Percentiles rank a stretch among this genome's conserved stretches.
phyloP scores from a whole-genome alignment of 345 rosid species.

The Nasturtium officinale region DNA sequence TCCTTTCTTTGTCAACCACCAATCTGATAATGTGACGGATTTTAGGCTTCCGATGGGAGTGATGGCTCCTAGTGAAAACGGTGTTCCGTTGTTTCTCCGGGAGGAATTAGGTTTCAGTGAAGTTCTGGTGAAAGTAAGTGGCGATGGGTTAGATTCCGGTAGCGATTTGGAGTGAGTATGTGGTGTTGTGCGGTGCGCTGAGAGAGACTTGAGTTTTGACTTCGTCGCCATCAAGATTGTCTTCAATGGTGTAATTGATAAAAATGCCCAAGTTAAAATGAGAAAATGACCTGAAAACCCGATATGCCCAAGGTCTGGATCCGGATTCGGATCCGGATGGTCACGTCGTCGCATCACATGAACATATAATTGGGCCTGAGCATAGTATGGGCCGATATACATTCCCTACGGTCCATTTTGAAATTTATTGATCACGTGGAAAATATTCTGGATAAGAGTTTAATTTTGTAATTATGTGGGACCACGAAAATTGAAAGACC shows the following conservation, averaged over 20 bases:
- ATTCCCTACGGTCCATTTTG: too few relatives aligned
- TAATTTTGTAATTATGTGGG: slow-evolving; percentile 11
- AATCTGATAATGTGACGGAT: slow-evolving; percentile 17
- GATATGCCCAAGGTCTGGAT: too few relatives aligned
- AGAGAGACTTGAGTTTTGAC: slow-evolving; percentile 8
- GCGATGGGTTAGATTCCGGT: background rate
- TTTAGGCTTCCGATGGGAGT: slow-evolving; percentile 29
- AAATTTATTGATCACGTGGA: slow-evolving; percentile 7
- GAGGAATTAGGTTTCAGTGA: background rate
- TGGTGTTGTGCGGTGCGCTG: background rate
- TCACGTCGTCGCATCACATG: too few relatives aligned
- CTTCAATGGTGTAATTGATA: background rate
- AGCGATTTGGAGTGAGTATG: background rate
- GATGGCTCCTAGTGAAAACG: background rate
- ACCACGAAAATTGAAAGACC: slow-evolving; percentile 15
- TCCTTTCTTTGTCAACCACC: slow-evolving; percentile 37
- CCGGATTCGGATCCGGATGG: too few relatives aligned
- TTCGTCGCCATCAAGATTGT: background rate
- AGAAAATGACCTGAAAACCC: too few relatives aligned
- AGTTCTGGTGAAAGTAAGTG: background rate
- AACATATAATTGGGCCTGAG: too few relatives aligned
- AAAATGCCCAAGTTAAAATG: background rate
- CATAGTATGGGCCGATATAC: too few relatives aligned
- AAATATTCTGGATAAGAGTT: slow-evolving; percentile 13
- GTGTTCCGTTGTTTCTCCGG: background rate